Percentiles rank a stretch among this genome's conserved stretches.
These are phyloP conservation scores for Fusarium foetens DNA, from an alignment of 2,329 filamentous ascomycete species.

Conservation along the genomic window DNA sequence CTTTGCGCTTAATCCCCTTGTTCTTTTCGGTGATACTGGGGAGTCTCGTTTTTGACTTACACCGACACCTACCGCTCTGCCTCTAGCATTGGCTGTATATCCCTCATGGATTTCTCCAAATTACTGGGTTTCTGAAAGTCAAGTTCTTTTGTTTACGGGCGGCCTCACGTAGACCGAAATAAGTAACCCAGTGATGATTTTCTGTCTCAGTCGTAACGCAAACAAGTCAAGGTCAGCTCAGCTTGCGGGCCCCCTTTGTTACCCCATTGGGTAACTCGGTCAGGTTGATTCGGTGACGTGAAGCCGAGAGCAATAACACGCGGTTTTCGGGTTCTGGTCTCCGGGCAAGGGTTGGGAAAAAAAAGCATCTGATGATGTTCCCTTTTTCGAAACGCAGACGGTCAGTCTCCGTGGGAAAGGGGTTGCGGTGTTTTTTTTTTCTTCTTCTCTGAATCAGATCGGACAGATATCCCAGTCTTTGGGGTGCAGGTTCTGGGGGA, in stretches of 20 bases:
- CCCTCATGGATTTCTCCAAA: constrained; percentile 17
- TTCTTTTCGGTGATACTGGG: constrained; percentile 29
- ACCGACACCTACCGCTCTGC: constrained; percentile 24
- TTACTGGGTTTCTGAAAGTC: background rate
- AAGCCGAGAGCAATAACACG: constrained; percentile 28
- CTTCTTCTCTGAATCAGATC: background rate
- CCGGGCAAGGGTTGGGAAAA: constrained; percentile 2
- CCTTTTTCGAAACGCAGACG: background rate
- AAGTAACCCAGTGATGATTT: background rate
- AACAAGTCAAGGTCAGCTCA: constrained; percentile 28
- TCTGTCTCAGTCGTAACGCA: background rate
- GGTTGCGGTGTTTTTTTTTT: constrained; percentile 4
- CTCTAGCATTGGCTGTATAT: constrained; percentile 31
- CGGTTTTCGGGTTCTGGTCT: constrained; percentile 33
- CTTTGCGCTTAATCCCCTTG: background rate
- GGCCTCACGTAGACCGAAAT: constrained; percentile 19
- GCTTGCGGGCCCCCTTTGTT: constrained; percentile 13
- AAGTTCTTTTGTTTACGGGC: constrained; percentile 1
- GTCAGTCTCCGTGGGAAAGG: background rate
- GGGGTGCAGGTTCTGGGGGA: constrained; percentile 15
- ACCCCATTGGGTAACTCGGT: constrained; percentile 24
- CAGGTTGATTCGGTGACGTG: constrained; percentile 22
- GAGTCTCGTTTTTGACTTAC: constrained; percentile 7
- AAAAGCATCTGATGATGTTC: constrained; percentile 22
- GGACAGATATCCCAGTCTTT: constrained; percentile 16